Evolutionary conservation across 768 basidiomycete species (phyloP).

Genomic region (Pleurotus ostreatus): DNA sequence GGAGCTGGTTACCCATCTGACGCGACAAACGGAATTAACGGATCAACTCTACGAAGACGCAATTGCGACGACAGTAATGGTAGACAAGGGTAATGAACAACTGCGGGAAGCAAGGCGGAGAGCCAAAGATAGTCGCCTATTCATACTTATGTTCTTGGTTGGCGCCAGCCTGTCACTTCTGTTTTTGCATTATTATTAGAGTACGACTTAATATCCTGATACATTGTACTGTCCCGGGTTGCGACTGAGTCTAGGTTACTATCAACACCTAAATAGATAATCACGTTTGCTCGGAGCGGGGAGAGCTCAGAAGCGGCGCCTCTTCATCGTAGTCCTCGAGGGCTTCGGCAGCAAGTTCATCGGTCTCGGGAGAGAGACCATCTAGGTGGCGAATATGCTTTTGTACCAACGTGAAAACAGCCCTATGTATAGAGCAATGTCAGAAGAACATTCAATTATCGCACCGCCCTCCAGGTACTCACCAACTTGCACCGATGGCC

Average conservation of each 20-base stretch:
- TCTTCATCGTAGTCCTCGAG: slow-evolving; percentile 59
- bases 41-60: slow-evolving; percentile 96
- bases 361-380: slow-evolving; percentile 41
- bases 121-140: slow-evolving; percentile 83
- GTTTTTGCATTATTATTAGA: slow-evolving; percentile 89
- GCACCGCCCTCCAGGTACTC: slow-evolving; percentile 19
- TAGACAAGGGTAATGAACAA: slow-evolving; percentile 89
- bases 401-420: slow-evolving; percentile 63
- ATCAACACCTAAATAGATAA: background rate
- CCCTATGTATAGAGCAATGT: slow-evolving; percentile 33
- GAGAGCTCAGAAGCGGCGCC: slow-evolving; percentile 45
- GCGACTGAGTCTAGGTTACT: background rate
- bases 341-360: slow-evolving; percentile 55
- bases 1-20: slow-evolving; percentile 85
- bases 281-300: background rate
- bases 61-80: slow-evolving; percentile 76
- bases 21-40: slow-evolving; percentile 86
- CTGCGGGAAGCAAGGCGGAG: slow-evolving; percentile 85
- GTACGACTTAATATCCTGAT: background rate
- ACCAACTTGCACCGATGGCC: slow-evolving; percentile 66
- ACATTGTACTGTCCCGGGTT: slow-evolving; percentile 14
- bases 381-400: slow-evolving; percentile 54
- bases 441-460: background rate
- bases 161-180: slow-evolving; percentile 88
- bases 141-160: slow-evolving; percentile 87